phyloP scores from a whole-genome alignment of 2,329 filamentous ascomycete species.

The Fonsecaea erecta region DNA sequence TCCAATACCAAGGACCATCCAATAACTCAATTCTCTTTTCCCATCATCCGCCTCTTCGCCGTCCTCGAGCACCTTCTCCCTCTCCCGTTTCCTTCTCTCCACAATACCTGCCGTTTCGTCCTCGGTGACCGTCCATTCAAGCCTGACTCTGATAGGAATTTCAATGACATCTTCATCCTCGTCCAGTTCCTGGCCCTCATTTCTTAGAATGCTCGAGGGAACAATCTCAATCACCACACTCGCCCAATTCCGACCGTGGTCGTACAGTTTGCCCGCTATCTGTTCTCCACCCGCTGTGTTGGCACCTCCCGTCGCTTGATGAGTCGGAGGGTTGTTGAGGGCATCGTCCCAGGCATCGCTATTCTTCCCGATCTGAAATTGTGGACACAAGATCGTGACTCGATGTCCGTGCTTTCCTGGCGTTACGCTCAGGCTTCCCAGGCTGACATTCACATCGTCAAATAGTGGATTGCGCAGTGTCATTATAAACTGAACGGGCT shows the following conservation, averaged over 20 bases:
- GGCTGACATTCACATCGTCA: slow-evolving; percentile 81
- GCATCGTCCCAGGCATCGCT: slow-evolving; percentile 95
- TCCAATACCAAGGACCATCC: slow-evolving; percentile 89
- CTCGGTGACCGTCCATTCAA: slow-evolving; percentile 71
- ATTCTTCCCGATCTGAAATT: slow-evolving; percentile 93
- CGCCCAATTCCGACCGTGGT: slow-evolving; percentile 90
- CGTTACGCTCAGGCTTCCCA: slow-evolving; percentile 80
- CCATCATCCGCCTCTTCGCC: slow-evolving; percentile 67
- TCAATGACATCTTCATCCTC: slow-evolving; percentile 73
- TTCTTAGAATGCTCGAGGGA: slow-evolving; percentile 52
- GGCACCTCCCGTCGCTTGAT: slow-evolving; percentile 48
- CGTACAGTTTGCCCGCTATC: slow-evolving; percentile 95
- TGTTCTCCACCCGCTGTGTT: slow-evolving; percentile 61
- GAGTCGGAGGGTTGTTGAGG: slow-evolving; percentile 57
- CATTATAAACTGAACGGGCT: slow-evolving; percentile 76
- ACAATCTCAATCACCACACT: slow-evolving; percentile 91
- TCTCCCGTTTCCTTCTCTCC: slow-evolving; percentile 40
- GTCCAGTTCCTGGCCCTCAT: slow-evolving; percentile 41
- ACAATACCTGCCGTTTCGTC: slow-evolving; percentile 53
- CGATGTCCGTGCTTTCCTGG: slow-evolving; percentile 76
- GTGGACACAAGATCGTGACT: slow-evolving; percentile 90
- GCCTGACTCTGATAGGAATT: slow-evolving; percentile 89
- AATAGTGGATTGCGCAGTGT: slow-evolving; percentile 95
- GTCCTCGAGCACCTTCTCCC: slow-evolving; percentile 40
- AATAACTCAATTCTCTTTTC: slow-evolving; percentile 89